Evolutionary conservation across 2,329 filamentous ascomycete genomes (phyloP).

Genomic region (Aureobasidium melanogenum): DNA sequence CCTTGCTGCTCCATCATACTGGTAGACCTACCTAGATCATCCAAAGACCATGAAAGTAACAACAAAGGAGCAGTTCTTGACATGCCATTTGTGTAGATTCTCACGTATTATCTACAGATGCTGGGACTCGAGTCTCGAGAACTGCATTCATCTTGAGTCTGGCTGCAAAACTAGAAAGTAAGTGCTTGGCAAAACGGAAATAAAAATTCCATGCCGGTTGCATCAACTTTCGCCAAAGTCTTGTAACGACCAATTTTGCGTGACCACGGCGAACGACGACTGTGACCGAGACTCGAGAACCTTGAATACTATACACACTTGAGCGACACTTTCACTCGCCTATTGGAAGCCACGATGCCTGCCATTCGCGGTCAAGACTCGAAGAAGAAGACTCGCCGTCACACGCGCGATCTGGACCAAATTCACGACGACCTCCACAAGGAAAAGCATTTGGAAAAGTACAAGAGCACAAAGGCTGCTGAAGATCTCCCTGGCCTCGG

Average conservation of each 20-base stretch:
- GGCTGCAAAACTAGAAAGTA: not conserved
- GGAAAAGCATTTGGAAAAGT: conserved; percentile 69
- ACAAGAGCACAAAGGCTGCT: conserved; percentile 65
- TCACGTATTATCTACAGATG: not conserved
- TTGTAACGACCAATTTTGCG: not conserved
- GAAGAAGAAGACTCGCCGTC: conserved; percentile 39
- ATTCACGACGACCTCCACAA: conserved; percentile 73
- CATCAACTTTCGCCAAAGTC: not conserved
- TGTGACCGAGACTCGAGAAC: not conserved
- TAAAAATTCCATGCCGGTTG: not conserved
- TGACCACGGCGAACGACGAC: not conserved
- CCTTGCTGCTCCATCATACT: not conserved
- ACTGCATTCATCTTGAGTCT: not conserved
- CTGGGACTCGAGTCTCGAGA: not conserved
- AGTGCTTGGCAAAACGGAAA: not conserved
- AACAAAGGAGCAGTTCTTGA: not conserved
- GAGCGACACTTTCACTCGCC: not conserved
- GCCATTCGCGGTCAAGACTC: conserved; percentile 41
- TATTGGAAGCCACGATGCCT: conserved; percentile 31
- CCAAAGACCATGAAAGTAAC: not conserved
- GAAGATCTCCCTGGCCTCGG: conserved; percentile 88
- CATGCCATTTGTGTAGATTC: not conserved
- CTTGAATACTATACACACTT: not conserved
- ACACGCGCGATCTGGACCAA: conserved; percentile 79
- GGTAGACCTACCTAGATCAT: not conserved